Base-by-base conservation (phyloP, 2,329 filamentous ascomycete genomes). In the Metarhizium robertsii region DNA sequence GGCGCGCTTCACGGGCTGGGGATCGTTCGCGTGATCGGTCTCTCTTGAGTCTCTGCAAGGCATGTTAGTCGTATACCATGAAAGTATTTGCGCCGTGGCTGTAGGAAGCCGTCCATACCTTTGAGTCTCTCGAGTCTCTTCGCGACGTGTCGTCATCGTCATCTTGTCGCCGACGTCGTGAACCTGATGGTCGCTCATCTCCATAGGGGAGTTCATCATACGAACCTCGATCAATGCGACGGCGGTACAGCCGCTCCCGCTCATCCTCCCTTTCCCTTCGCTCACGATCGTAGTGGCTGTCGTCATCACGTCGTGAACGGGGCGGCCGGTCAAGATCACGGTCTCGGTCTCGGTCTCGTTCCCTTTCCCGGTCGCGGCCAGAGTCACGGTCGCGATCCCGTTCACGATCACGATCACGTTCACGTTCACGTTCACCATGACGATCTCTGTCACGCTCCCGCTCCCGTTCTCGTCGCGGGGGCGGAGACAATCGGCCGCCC, bases 151-250 rank as follows among this genome's bases (percentile, higher is more conserved):
- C 86, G 55, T 84, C 83, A 64, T 91, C 90, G 60, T 89, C 90
- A 58, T 91, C 89, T 59, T 86, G 85, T 61, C 90, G 84, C 58
- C 91, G 84, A 59, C 92, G 84, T 67, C 90, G 84, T 64, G 88
- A 80, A 60, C 75, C 71, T 72, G 81, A 68, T 73, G 87, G 73
- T 63, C 80, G 75, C 70, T 87, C 76, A 69, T 92, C 90, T 58
- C 92, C 91, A 69, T 96, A 96, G 66, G 95, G 92, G 57, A 97
- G 80, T 69, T 95, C 91, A 65, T 95, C 91, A 59, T 90, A 85
- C 62, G 86, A 85, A 62, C 87, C 86, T 63, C 87, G 83, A 47
- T 90, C 90, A 59, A 71, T 73, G 57, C 90, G 90, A 62, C 92
- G 88, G 56, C 90, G 85, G 71, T 96, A 96, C 53, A 87, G 78